Conservation (phyloP, 2,329 filamentous ascomycete species). For the Hypoxylon rubiginosum region DNA sequence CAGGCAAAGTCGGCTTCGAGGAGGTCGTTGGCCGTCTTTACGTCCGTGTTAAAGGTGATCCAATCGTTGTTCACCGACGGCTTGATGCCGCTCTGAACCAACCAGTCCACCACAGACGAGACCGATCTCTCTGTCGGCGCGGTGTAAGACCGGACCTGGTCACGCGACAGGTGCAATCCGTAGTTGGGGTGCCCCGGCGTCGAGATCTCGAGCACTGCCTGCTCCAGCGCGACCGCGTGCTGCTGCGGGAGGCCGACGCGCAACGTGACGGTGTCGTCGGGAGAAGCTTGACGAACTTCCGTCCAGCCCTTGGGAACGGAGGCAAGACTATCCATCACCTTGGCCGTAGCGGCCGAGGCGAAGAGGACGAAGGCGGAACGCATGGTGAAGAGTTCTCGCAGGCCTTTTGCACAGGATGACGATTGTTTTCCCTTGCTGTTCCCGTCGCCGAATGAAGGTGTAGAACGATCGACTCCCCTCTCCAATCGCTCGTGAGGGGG, state of each 20-base stretch:
- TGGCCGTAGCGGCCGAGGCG: conserved; percentile 48
- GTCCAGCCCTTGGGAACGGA: conserved; percentile 48
- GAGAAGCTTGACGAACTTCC: conserved; percentile 43
- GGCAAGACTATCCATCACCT: conserved; percentile 49
- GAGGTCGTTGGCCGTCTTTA: conserved; percentile 59
- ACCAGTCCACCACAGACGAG: conserved; percentile 60
- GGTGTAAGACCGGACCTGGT: conserved; percentile 64
- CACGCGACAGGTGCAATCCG: conserved; percentile 62
- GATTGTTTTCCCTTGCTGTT: conserved; percentile 14
- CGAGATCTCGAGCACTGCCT: conserved; percentile 62
- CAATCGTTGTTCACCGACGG: conserved; percentile 56
- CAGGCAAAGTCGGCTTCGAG: conserved; percentile 62
- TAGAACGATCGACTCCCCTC: conserved; percentile 15
- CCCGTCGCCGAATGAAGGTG: conserved; percentile 32
- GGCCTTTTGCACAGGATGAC: conserved; percentile 22
- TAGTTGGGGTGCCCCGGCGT: conserved; percentile 62
- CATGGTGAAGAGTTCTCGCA: conserved; percentile 40
- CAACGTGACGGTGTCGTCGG: conserved; percentile 45
- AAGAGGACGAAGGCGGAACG: conserved; percentile 44
- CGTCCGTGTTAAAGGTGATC: conserved; percentile 59
- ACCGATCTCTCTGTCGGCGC: conserved; percentile 58
- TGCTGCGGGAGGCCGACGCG: conserved; percentile 47
- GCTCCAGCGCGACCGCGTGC: conserved; percentile 55
- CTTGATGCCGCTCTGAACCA: conserved; percentile 56
- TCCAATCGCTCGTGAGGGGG: conserved; percentile 20